phyloP scores from a whole-genome alignment of 1,284 basidiomycete species.

The Leccinum pseudoinsigne region DNA sequence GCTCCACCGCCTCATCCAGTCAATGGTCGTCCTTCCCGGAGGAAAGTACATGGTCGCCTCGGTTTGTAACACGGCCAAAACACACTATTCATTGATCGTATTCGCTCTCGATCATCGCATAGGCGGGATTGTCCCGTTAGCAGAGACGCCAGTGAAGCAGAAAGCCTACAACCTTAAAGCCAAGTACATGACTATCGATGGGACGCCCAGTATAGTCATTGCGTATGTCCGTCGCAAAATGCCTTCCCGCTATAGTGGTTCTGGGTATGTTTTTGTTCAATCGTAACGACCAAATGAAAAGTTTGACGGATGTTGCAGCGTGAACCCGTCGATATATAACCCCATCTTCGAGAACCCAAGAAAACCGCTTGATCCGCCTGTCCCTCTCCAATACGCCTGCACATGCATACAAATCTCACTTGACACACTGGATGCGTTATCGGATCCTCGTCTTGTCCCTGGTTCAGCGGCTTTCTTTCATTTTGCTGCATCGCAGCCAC shows the following conservation, averaged over 20 bases:
- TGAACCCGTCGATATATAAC: conserved; percentile 46
- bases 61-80: conserved; percentile 43
- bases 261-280: conserved; percentile 29
- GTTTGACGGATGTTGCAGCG: conserved; percentile 28
- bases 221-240: conserved; percentile 46
- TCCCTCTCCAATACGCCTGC: conserved; percentile 53
- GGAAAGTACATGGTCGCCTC: conserved; percentile 70
- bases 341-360: conserved; percentile 37
- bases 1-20: conserved; percentile 47
- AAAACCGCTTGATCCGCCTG: conserved; percentile 47
- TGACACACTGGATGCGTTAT: conserved; percentile 48
- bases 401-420: conserved; percentile 49
- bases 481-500: conserved; percentile 35
- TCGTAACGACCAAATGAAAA: neutral
- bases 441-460: conserved; percentile 45
- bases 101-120: conserved; percentile 58
- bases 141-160: conserved; percentile 46
- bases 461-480: conserved; percentile 41
- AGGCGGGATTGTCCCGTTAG: conserved; percentile 47
- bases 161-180: conserved; percentile 63
- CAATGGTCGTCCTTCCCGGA: conserved; percentile 65
- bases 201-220: conserved; percentile 56
- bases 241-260: conserved; percentile 27
- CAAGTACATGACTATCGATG: conserved; percentile 55
- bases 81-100: conserved; percentile 51